Evolutionary conservation across 805 yeast genomes (phyloP).

Genomic region (Wickerhamomyces rabaulensis): DNA sequence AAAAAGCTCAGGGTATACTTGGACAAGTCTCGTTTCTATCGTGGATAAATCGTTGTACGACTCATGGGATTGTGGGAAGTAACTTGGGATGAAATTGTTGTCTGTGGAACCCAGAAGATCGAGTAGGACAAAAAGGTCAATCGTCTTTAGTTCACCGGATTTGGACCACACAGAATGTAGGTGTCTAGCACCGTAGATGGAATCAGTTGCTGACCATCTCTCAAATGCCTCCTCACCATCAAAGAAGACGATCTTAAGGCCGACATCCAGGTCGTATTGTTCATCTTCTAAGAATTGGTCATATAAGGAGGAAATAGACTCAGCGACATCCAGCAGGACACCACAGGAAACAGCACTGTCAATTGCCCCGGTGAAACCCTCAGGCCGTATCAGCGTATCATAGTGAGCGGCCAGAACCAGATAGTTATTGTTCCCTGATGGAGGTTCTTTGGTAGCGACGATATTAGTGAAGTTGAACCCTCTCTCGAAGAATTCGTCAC

Average conservation of each 20-base stretch:
- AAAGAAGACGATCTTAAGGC: conserved; percentile 45
- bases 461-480: conserved; percentile 34
- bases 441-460: conserved; percentile 25
- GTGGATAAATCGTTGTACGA: conserved; percentile 31
- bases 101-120: conserved; percentile 43
- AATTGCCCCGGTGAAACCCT: conserved; percentile 55
- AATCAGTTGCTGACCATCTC: conserved; percentile 46
- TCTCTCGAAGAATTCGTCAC: conserved; percentile 32
- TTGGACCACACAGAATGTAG: conserved; percentile 36
- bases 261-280: conserved; percentile 21
- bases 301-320: conserved; percentile 10
- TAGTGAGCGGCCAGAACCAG: conserved; percentile 48
- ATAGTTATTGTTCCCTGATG: conserved; percentile 20
- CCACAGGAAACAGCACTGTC: conserved; percentile 59
- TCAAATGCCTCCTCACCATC: conserved; percentile 61
- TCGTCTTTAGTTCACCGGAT: conserved; percentile 23
- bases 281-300: conserved; percentile 12
- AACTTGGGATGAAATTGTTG: conserved; percentile 31
- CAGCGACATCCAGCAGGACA: conserved; percentile 40
- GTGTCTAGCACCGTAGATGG: conserved; percentile 51
- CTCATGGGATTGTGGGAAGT: conserved; percentile 35
- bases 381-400: conserved; percentile 40
- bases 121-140: conserved; percentile 43
- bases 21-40: conserved; percentile 27
- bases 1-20: conserved; percentile 6